A percentile compares a stretch with the other conserved stretches of the same genome.
Conservation (phyloP, 2,329 filamentous ascomycete genomes). For the Huntiella omanensis region DNA sequence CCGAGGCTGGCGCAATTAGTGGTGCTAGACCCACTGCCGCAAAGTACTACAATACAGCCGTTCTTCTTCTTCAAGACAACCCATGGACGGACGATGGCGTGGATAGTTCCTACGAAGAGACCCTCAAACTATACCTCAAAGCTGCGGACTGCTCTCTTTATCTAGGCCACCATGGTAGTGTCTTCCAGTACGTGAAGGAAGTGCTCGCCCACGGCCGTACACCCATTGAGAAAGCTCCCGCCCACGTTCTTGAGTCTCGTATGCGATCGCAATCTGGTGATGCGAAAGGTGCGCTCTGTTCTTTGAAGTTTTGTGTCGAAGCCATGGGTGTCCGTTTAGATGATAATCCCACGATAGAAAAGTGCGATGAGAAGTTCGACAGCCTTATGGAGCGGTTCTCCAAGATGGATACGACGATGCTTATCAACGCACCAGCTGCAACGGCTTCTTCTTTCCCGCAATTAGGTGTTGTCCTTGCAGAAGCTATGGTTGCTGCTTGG, state of each 20-base stretch:
- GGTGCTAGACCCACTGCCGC: slow-evolving; percentile 67
- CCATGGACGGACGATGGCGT: slow-evolving; percentile 61
- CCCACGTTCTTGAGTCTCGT: slow-evolving; percentile 66
- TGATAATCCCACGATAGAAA: slow-evolving; percentile 48
- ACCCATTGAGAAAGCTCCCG: slow-evolving; percentile 62
- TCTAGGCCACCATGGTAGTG: slow-evolving; percentile 50
- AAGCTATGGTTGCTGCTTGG: slow-evolving; percentile 51
- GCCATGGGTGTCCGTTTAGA: slow-evolving; percentile 51
- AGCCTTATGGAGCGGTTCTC: slow-evolving; percentile 40
- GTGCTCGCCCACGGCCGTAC: slow-evolving; percentile 54
- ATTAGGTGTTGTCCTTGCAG: slow-evolving; percentile 50
- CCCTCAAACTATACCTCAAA: slow-evolving; percentile 57
- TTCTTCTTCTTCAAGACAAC: slow-evolving; percentile 59
- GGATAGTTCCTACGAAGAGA: slow-evolving; percentile 62
- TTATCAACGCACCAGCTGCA: slow-evolving; percentile 18
- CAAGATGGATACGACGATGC: slow-evolving; percentile 30
- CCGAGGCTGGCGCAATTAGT: slow-evolving; percentile 58
- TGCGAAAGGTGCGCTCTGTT: slow-evolving; percentile 45
- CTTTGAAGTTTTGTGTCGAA: slow-evolving; percentile 50
- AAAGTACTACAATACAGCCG: slow-evolving; percentile 61
- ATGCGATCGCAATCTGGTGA: slow-evolving; percentile 61
- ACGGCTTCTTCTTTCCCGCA: slow-evolving; percentile 38
- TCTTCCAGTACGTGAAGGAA: slow-evolving; percentile 46
- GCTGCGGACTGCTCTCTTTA: slow-evolving; percentile 71
- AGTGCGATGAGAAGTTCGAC: slow-evolving; percentile 60